A percentile compares a stretch with the other conserved stretches of the same genome.
Conservation (phyloP, 2,329 filamentous ascomycete genomes). For the Scedosporium apiospermum region DNA sequence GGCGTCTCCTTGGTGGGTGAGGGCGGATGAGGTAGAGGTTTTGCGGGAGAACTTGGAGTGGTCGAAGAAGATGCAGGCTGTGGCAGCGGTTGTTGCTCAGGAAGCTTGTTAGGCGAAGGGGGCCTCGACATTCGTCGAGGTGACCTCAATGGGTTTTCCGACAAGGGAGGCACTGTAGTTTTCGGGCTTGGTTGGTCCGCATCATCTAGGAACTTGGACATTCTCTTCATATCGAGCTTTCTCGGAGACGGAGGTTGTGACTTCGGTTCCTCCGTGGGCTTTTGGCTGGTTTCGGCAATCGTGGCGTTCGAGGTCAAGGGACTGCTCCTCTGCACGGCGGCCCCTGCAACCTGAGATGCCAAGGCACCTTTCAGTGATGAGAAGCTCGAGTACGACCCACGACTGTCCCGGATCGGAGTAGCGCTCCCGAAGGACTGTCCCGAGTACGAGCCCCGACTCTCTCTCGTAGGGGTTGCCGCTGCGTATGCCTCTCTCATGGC, state of each 20-base stretch:
- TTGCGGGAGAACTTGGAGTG: conserved; percentile 6
- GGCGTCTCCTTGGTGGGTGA: conserved; percentile 18
- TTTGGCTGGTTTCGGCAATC: conserved; percentile 12
- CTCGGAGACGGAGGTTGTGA: conserved; percentile 38
- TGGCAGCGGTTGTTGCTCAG: background rate
- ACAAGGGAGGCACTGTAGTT: background rate
- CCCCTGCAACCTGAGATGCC: conserved; percentile 12
- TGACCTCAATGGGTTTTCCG: conserved; percentile 6
- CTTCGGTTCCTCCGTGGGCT: conserved; percentile 4
- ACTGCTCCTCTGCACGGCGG: background rate
- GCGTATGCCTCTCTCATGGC: conserved; percentile 6
- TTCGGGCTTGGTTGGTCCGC: conserved; percentile 16
- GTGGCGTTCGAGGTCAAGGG: conserved; percentile 13
- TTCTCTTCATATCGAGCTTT: conserved; percentile 49
- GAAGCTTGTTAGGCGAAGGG: conserved; percentile 20
- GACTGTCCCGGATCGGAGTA: background rate
- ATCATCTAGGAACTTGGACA: conserved; percentile 48
- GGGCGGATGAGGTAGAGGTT: conserved; percentile 14
- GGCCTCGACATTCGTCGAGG: conserved; percentile 7
- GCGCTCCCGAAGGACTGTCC: background rate
- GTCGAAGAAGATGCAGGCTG: conserved; percentile 7
- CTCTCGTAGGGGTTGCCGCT: conserved; percentile 3
- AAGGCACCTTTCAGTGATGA: conserved; percentile 9
- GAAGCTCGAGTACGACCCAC: conserved; percentile 3
- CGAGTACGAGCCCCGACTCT: conserved; percentile 1